phyloP scores from a whole-genome alignment of 2,329 filamentous ascomycete species.

The Fusarium pininemorale region DNA sequence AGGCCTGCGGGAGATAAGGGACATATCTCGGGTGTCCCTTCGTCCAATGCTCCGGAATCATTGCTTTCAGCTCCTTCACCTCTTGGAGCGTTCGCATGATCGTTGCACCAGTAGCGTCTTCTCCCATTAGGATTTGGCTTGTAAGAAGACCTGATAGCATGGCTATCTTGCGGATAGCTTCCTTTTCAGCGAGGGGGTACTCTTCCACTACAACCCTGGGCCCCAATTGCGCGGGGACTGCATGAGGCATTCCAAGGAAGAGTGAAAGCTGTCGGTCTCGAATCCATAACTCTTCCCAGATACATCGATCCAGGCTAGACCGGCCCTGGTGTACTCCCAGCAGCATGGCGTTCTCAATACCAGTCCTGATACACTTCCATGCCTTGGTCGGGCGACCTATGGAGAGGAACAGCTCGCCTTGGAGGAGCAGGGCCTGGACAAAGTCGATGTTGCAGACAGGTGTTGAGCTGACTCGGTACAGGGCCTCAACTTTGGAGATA shows the following conservation, averaged over 20 bases:
- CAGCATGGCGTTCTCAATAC: not conserved
- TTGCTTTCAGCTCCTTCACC: not conserved
- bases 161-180: not conserved
- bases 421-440: not conserved
- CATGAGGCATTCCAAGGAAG: not conserved
- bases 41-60: not conserved
- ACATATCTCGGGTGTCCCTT: not conserved
- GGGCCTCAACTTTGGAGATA: not conserved
- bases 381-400: not conserved
- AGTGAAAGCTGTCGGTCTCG: not conserved
- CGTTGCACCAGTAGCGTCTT: not conserved
- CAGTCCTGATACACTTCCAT: not conserved
- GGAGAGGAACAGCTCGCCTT: not conserved
- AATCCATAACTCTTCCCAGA: not conserved
- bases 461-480: not conserved
- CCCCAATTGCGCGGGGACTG: not conserved
- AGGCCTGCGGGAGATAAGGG: not conserved
- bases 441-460: not conserved
- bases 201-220: not conserved
- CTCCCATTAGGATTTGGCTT: not conserved
- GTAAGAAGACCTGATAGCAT: not conserved
- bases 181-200: not conserved
- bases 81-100: not conserved
- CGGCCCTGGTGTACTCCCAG: not conserved
- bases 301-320: not conserved